Evolutionary conservation across 441 rosid species (phyloP), one percentile per base, ranked within the genome.

Genomic region (Jatropha podagrica): DNA sequence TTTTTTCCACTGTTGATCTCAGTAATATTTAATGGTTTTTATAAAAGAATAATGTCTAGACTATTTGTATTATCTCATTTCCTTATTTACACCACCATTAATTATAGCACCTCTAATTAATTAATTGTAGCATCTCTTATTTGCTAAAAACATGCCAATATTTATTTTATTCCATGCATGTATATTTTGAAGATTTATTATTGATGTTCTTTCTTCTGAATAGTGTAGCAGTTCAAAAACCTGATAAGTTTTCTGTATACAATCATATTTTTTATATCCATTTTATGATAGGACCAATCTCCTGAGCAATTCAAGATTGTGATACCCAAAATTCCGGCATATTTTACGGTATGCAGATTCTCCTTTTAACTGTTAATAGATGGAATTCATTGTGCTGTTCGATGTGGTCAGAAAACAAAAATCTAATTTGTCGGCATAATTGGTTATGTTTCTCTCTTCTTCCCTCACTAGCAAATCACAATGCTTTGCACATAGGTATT

Each of bases 271-370:
- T 44, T 72, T 7, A n/a, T 71, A 10, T 77, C 38, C 18, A 10
- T 64, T 63, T 17, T 52, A 20, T 76, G 62, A 70, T 79, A 96
- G 99, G 97, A 88, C 64, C 88, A 75, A 78, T 75, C 85, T 79
- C 95, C 98, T 52, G 90, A 92, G 83, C 99, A 96, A 66, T 96
- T 94, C 90, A 96, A 89, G 91, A 91, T 96, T 73, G 76, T 80
- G 65, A 91, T 96, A 82, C 92, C 90, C 38, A 91, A 85, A 85
- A 91, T 96, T 80, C 97, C 98, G 80, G 95, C 96, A 40, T 96
- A 96, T 87, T 96, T 96, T 80, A 94, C 99, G 83, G 99, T 96
- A 94, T 60, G 79, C 32, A 62, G 76, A 72, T 71, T 65, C 73
- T 70, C 68, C 44, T 49, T 74, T 62, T 20, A 37, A 17, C 27